A percentile compares a stretch with the other conserved stretches of the same genome.
Conservation (phyloP, 352 stramenopile genomes). For the Pythium biforme region DNA sequence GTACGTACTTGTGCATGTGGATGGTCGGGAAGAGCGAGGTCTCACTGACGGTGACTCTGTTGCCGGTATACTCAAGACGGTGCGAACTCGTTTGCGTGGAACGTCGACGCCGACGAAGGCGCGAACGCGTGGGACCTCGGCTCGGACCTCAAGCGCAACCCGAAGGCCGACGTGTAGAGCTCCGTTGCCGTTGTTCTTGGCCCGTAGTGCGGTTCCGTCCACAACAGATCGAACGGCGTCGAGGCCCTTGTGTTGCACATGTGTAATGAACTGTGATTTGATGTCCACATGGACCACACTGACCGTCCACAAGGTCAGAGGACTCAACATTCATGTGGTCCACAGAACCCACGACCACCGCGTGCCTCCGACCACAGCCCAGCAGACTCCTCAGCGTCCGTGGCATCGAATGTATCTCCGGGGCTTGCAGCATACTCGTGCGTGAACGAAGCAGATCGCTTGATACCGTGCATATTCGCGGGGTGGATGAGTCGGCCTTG, state of each 20-base stretch:
- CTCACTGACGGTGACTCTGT: constrained; percentile 12
- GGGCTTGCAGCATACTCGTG: too few relatives aligned
- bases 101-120: constrained; percentile 59
- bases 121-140: constrained; percentile 57
- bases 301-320: too few relatives aligned
- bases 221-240: too few relatives aligned
- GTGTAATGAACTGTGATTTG: background rate
- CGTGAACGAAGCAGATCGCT: too few relatives aligned
- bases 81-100: constrained; percentile 75
- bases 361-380: background rate
- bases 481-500: too few relatives aligned
- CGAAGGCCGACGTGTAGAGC: constrained; percentile 17
- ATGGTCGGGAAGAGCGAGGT: background rate
- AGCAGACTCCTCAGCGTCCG: too few relatives aligned
- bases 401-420: too few relatives aligned
- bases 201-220: too few relatives aligned
- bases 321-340: background rate
- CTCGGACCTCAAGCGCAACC: constrained; percentile 39
- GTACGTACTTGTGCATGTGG: constrained; percentile 31
- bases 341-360: background rate
- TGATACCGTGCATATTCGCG: too few relatives aligned
- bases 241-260: background rate
- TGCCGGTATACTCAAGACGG: constrained; percentile 40
- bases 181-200: too few relatives aligned
- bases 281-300: constrained; percentile 2